Evolutionary conservation across 192 early-diverging fungal genomes (phyloP).

Genomic region (Obelidium mucronatum): DNA sequence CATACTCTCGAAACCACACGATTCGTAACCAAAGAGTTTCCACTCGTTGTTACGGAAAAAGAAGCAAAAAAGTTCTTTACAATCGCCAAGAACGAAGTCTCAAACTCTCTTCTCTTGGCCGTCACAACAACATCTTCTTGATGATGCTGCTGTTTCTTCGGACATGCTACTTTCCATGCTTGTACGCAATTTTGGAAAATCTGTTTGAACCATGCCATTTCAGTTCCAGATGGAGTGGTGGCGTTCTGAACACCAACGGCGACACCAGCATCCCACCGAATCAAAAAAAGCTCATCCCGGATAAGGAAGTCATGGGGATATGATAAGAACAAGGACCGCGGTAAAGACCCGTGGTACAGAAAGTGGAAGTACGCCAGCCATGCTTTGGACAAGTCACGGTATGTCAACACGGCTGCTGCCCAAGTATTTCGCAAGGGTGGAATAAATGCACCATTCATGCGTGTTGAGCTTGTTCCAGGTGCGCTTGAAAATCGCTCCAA

Average conservation of each 20-base stretch:
- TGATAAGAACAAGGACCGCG: background rate
- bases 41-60: background rate
- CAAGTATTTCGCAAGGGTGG: constrained; percentile 9
- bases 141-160: background rate
- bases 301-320: constrained; percentile 13
- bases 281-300: constrained; percentile 8
- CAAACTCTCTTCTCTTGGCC: background rate
- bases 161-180: background rate
- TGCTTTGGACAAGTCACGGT: background rate
- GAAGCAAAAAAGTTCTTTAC: background rate
- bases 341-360: constrained; percentile 17
- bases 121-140: background rate
- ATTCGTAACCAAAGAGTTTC: background rate
- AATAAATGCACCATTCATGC: background rate
- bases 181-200: constrained; percentile 24
- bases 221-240: constrained; percentile 10
- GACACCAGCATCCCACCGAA: background rate
- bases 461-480: background rate
- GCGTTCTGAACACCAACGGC: background rate
- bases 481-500: background rate
- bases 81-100: constrained; percentile 7
- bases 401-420: background rate
- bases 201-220: constrained; percentile 32
- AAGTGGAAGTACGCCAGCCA: constrained; percentile 30
- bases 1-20: too few relatives aligned